Conservation (phyloP, 345 rosid species). For the Camelina neglecta region DNA sequence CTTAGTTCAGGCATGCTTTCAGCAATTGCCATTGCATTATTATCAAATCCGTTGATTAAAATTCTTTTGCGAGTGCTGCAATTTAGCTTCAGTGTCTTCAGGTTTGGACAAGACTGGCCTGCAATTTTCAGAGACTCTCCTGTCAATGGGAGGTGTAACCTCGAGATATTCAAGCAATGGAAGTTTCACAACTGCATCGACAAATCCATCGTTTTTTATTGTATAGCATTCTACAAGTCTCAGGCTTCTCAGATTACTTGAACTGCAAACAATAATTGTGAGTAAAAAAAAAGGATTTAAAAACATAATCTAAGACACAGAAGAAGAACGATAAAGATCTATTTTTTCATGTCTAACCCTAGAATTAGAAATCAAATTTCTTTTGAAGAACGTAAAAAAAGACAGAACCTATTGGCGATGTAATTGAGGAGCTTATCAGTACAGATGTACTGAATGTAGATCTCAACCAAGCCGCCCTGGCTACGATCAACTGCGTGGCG, state of each 20-base stretch:
- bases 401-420: slow-evolving; percentile 50
- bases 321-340: too few species aligned
- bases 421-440: slow-evolving; percentile 51
- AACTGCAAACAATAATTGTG: slow-evolving; percentile 42
- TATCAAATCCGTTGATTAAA: slow-evolving; percentile 18
- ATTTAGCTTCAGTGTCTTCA: slow-evolving; percentile 34
- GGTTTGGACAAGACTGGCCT: slow-evolving; percentile 31
- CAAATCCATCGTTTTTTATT: slow-evolving; percentile 45
- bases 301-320: too few species aligned
- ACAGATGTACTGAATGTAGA: slow-evolving; percentile 49
- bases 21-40: slow-evolving; percentile 65
- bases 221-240: slow-evolving; percentile 39
- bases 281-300: not conserved
- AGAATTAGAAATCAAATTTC: too few species aligned
- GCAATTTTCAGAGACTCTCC: slow-evolving; percentile 21
- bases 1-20: slow-evolving; percentile 54
- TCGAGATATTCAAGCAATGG: slow-evolving; percentile 60
- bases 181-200: too few species aligned
- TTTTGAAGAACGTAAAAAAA: not conserved
- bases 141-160: not conserved
- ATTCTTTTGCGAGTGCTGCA: slow-evolving; percentile 17
- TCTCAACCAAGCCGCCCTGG: slow-evolving; percentile 49
- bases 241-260: slow-evolving; percentile 54
- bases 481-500: slow-evolving; percentile 63
- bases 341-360: too few species aligned